Percentiles rank a stretch among this genome's conserved stretches.
These are phyloP conservation scores for Eucalyptus melliodora DNA, from an alignment of 345 rosid species.

Conservation along the genomic window DNA sequence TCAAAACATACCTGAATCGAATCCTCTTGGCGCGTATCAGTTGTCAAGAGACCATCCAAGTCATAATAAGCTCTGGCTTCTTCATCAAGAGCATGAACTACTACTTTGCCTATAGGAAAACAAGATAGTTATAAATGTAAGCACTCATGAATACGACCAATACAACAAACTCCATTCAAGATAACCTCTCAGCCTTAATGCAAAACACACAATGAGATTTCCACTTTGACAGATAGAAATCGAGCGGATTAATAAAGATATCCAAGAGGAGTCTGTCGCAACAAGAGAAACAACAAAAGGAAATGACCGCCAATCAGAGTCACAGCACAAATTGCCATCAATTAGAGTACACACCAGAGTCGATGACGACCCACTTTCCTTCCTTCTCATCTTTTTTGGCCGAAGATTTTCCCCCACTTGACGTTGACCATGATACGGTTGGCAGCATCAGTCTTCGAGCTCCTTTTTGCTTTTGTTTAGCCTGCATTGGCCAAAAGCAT, in stretches of 20 bases:
- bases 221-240: neutral
- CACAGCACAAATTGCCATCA: neutral
- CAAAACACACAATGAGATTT: neutral
- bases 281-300: neutral
- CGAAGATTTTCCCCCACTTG: neutral
- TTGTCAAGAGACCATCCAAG: conserved; percentile 60
- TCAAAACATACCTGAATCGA: conserved; percentile 23
- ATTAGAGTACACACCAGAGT: conserved; percentile 45
- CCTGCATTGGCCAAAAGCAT: conserved; percentile 21
- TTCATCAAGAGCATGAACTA: conserved; percentile 91
- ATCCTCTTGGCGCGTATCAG: conserved; percentile 15
- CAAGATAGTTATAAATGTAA: neutral
- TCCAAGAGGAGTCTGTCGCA: neutral
- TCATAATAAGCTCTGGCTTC: conserved; percentile 80
- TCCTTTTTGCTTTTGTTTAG: conserved; percentile 80
- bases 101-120: conserved; percentile 44
- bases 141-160: neutral
- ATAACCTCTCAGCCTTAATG: neutral
- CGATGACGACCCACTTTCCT: conserved; percentile 82
- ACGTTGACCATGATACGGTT: conserved; percentile 8
- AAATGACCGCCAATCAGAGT: neutral
- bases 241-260: neutral
- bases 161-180: neutral
- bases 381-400: conserved; percentile 40
- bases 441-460: conserved; percentile 46